These are phyloP conservation scores for Populus hybrid DNA, from an alignment of 441 rosid genomes.

Conservation along the genomic window DNA sequence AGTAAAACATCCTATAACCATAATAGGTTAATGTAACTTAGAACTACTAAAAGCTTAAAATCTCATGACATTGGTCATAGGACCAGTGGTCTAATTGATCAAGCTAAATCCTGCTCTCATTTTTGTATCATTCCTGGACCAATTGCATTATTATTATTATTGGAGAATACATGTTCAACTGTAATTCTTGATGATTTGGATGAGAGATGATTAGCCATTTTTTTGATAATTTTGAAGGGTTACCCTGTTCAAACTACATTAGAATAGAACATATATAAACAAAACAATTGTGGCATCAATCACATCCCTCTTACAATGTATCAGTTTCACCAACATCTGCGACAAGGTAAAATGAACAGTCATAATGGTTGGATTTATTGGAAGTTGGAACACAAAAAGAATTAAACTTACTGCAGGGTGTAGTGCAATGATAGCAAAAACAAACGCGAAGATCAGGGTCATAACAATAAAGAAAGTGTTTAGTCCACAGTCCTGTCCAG, in stretches of 20 bases:
- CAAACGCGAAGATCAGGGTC: conserved; percentile 57
- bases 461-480: conserved; percentile 76
- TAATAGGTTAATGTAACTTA: background rate
- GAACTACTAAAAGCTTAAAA: background rate
- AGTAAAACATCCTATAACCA: background rate
- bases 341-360: background rate
- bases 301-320: background rate
- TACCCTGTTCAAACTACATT: background rate
- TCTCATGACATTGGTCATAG: background rate
- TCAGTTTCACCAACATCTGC: background rate
- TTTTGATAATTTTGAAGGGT: background rate
- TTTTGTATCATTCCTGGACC: background rate
- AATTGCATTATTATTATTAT: background rate
- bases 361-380: background rate
- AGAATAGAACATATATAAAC: background rate
- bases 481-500: conserved; percentile 92
- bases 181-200: background rate
- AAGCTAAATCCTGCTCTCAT: background rate
- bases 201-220: background rate
- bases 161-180: background rate
- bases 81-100: background rate
- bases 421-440: conserved; percentile 70
- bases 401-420: conserved; percentile 81
- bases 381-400: conserved; percentile 4
- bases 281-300: background rate